Conservation (phyloP, 208 protist species). For the Leishmania mexicana region DNA sequence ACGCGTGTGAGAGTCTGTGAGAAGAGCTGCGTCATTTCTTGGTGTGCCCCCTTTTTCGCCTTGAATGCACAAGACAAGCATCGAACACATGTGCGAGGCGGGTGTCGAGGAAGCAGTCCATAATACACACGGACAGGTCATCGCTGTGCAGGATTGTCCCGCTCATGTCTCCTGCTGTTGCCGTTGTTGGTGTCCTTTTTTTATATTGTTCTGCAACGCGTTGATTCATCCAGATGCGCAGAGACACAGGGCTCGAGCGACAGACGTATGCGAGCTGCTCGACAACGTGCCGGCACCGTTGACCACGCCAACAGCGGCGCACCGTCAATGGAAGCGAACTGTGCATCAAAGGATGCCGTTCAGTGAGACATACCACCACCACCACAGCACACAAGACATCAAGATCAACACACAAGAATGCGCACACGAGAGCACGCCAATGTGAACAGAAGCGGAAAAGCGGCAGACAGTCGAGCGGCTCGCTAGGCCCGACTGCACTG, state of each 20-base stretch:
- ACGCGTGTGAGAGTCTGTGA: neutral
- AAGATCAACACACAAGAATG: neutral
- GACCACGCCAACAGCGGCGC: neutral
- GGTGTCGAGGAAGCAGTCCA: neutral
- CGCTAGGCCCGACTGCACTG: conserved; percentile 21
- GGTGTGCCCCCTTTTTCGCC: neutral
- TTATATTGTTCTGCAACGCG: neutral
- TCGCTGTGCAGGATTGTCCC: neutral
- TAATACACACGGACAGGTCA: neutral
- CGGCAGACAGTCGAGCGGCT: neutral
- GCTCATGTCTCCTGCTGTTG: neutral
- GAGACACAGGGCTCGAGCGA: neutral
- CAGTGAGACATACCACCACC: neutral
- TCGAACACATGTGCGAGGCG: neutral
- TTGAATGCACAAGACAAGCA: neutral
- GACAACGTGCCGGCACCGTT: neutral
- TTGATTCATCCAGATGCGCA: neutral
- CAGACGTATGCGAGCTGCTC: neutral
- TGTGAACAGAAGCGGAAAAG: conserved; percentile 2
- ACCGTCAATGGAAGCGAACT: neutral
- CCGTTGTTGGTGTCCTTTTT: neutral
- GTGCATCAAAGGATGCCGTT: neutral
- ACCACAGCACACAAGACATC: neutral
- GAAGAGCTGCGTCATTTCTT: neutral
- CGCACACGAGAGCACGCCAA: neutral